A percentile compares a stretch with the other conserved stretches of the same genome.
Conservation (phyloP, 2,329 filamentous ascomycete species). For the Aureobasidium uvarum region DNA sequence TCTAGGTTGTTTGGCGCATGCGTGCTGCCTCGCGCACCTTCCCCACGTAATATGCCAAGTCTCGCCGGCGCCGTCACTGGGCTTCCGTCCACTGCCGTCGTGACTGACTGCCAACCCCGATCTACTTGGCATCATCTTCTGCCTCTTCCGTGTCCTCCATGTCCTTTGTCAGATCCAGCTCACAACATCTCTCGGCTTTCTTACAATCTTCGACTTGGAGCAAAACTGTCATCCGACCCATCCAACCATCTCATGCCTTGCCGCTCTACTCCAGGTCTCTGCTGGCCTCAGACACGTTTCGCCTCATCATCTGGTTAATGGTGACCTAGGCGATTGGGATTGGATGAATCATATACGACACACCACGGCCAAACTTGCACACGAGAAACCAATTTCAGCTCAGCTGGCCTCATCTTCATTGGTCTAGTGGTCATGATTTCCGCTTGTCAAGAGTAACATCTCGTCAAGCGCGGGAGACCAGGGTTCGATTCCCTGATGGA, state of each 20-base stretch:
- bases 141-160: neutral
- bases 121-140: no score
- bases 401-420: slow-evolving; percentile 25
- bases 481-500: slow-evolving; percentile 37
- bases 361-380: neutral
- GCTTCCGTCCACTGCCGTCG: slow-evolving; percentile 2
- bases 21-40: slow-evolving; percentile 4
- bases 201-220: no score
- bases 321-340: neutral
- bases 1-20: neutral
- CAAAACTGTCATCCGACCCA: no score
- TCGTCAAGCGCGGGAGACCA: slow-evolving; percentile 35
- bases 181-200: neutral
- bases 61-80: neutral
- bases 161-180: neutral
- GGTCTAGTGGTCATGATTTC: slow-evolving; percentile 28
- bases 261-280: neutral
- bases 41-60: slow-evolving; percentile 24
- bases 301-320: neutral
- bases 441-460: slow-evolving; percentile 18
- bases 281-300: neutral
- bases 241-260: neutral
- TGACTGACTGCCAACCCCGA: neutral
- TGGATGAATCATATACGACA: neutral
- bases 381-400: slow-evolving; percentile 13